Evolutionary conservation across 2,329 filamentous ascomycete genomes (phyloP).

Genomic region (Lachnellula suecica): DNA sequence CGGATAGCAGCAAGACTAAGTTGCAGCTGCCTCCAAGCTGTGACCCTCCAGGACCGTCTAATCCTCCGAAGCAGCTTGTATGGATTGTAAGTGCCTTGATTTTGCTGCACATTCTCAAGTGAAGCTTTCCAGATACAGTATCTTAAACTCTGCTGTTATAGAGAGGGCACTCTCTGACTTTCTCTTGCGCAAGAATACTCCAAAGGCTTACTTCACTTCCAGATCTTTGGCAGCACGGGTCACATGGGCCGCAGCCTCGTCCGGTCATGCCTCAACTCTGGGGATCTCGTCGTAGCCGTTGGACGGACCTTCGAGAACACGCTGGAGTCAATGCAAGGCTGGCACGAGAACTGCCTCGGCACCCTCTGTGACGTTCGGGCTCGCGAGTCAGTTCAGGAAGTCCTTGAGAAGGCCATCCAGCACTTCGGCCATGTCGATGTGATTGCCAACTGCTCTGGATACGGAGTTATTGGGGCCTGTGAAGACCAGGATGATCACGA

Average conservation of each 20-base stretch:
- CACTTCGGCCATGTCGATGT: conserved; percentile 83
- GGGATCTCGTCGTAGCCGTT: conserved; percentile 83
- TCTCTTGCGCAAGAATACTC: background rate
- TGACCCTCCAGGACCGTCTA: conserved; percentile 73
- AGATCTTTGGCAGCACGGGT: conserved; percentile 95
- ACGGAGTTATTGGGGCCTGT: conserved; percentile 91
- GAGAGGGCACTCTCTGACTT: background rate
- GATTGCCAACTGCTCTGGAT: conserved; percentile 91
- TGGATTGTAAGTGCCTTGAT: conserved; percentile 70
- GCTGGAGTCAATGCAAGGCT: conserved; percentile 68
- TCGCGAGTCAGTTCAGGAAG: conserved; percentile 71
- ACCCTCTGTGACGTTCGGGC: conserved; percentile 89
- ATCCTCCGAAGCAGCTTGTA: conserved; percentile 72
- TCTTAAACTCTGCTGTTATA: no score
- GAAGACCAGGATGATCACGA: conserved; percentile 97
- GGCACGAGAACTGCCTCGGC: conserved; percentile 71
- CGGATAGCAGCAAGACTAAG: conserved; percentile 36
- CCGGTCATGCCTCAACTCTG: conserved; percentile 75
- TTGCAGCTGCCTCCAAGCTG: conserved; percentile 77
- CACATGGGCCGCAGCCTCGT: conserved; percentile 93
- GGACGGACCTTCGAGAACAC: conserved; percentile 79
- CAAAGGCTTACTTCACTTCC: conserved; percentile 7
- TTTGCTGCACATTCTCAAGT: background rate
- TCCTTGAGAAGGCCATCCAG: conserved; percentile 67
- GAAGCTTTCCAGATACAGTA: no score